Evolutionary conservation across 1,139 yeast genomes (phyloP).

Genomic region (Lodderomyces margitis): DNA sequence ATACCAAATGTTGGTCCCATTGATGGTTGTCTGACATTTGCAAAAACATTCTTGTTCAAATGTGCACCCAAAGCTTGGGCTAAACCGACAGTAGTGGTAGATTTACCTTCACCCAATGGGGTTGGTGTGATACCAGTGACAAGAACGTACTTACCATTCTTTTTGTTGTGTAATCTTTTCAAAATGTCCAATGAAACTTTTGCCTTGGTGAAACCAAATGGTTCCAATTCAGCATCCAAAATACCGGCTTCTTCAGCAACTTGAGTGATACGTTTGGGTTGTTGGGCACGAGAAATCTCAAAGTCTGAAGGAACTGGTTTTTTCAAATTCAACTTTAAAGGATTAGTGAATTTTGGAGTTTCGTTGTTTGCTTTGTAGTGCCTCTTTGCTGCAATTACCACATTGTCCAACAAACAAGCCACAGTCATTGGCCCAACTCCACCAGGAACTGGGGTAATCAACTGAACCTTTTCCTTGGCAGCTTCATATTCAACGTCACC

Average conservation of each 20-base stretch:
- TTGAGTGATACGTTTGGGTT: slow-evolving; percentile 78
- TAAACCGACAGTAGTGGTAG: slow-evolving; percentile 94
- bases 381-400: slow-evolving; percentile 72
- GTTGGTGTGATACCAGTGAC: slow-evolving; percentile 99
- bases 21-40: slow-evolving; percentile 96
- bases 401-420: slow-evolving; percentile 90
- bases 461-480: slow-evolving; percentile 64
- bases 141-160: slow-evolving; percentile 84
- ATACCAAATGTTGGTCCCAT: slow-evolving; percentile 99
- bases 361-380: slow-evolving; percentile 45
- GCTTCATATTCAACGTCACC: slow-evolving; percentile 89
- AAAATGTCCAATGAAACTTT: slow-evolving; percentile 76
- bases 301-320: slow-evolving; percentile 93
- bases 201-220: slow-evolving; percentile 89
- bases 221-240: slow-evolving; percentile 79
- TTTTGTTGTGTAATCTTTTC: slow-evolving; percentile 66
- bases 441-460: slow-evolving; percentile 97
- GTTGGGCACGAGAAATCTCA: slow-evolving; percentile 87
- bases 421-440: slow-evolving; percentile 99
- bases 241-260: slow-evolving; percentile 88
- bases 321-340: slow-evolving; percentile 63
- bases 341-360: slow-evolving; percentile 52
- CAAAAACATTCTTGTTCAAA: slow-evolving; percentile 80
- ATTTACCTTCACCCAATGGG: slow-evolving; percentile 97
- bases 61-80: slow-evolving; percentile 97